Conservation (phyloP, 2,329 filamentous ascomycete genomes). For the Emergomyces africanus region DNA sequence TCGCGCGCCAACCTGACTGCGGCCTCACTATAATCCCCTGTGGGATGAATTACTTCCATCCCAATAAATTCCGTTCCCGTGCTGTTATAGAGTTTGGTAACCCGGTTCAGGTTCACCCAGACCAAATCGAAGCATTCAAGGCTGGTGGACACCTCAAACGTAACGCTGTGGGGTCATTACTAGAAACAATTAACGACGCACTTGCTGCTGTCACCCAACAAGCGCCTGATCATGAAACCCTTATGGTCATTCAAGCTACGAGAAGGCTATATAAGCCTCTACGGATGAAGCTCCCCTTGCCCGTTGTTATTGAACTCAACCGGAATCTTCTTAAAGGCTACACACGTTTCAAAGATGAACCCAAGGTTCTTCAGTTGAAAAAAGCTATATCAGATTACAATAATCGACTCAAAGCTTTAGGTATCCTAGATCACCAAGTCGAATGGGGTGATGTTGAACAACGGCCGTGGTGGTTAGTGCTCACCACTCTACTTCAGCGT, state of each 20-base stretch:
- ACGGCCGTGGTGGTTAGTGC: constrained; percentile 55
- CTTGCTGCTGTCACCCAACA: constrained; percentile 70
- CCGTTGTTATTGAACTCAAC: constrained; percentile 74
- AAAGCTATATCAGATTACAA: constrained; percentile 64
- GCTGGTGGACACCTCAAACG: constrained; percentile 50
- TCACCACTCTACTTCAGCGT: constrained; percentile 60
- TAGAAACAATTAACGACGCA: constrained; percentile 67
- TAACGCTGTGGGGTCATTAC: constrained; percentile 62
- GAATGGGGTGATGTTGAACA: constrained; percentile 50
- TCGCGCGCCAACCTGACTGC: constrained; percentile 62
- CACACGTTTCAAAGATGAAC: constrained; percentile 69
- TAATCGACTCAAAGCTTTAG: constrained; percentile 60
- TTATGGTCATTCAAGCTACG: constrained; percentile 79
- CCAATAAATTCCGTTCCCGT: constrained; percentile 79
- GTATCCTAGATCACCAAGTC: constrained; percentile 73
- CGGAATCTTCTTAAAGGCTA: constrained; percentile 70
- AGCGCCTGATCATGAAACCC: constrained; percentile 74
- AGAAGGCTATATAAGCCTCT: constrained; percentile 73
- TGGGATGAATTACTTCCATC: constrained; percentile 93
- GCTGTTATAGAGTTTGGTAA: constrained; percentile 77
- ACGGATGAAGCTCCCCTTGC: constrained; percentile 71
- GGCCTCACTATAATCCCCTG: constrained; percentile 79
- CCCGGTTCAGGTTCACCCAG: constrained; percentile 60
- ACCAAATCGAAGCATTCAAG: constrained; percentile 65
- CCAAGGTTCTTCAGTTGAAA: constrained; percentile 56